A percentile compares a stretch with the other conserved stretches of the same genome.
Conservation (phyloP, 2,329 filamentous ascomycete genomes). For the Fusarium acutatum region DNA sequence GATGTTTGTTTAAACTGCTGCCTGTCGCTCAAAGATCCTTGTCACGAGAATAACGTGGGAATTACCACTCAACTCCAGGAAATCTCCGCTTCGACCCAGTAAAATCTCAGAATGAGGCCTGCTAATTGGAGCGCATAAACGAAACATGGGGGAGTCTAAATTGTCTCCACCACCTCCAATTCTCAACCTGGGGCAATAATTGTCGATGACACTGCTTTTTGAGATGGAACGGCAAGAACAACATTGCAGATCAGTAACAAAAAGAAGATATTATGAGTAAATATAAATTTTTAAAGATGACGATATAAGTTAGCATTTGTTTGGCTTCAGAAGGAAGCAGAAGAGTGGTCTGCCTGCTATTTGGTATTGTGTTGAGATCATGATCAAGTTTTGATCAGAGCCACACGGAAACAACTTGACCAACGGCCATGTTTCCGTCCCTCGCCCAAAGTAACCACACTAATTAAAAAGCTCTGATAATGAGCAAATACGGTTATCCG, state of each 20-base stretch:
- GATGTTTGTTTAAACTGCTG: background rate
- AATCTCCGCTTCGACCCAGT: background rate
- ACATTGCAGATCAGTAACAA: background rate
- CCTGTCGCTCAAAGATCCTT: background rate
- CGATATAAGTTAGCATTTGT: rapidly evolving
- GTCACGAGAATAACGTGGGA: background rate
- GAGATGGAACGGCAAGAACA: rapidly evolving
- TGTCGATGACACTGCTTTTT: background rate
- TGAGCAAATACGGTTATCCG: conserved; percentile 1
- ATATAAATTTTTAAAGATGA: background rate
- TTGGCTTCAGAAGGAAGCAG: too few relatives aligned
- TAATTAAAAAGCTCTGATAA: background rate
- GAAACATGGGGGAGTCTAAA: background rate
- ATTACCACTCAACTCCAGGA: background rate
- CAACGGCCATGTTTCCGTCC: conserved; percentile 1
- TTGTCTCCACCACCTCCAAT: background rate
- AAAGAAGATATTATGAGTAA: too few relatives aligned
- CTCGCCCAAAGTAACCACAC: background rate
- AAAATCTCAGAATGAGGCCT: rapidly evolving
- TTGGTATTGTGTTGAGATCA: background rate
- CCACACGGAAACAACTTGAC: conserved; percentile 1
- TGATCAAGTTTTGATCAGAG: background rate
- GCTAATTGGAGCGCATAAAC: conserved; percentile 26
- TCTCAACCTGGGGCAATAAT: background rate
- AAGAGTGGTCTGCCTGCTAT: background rate